These are phyloP conservation scores for Verticillium klebahnii DNA, from an alignment of 2,329 filamentous ascomycete species.

Conservation along the genomic window DNA sequence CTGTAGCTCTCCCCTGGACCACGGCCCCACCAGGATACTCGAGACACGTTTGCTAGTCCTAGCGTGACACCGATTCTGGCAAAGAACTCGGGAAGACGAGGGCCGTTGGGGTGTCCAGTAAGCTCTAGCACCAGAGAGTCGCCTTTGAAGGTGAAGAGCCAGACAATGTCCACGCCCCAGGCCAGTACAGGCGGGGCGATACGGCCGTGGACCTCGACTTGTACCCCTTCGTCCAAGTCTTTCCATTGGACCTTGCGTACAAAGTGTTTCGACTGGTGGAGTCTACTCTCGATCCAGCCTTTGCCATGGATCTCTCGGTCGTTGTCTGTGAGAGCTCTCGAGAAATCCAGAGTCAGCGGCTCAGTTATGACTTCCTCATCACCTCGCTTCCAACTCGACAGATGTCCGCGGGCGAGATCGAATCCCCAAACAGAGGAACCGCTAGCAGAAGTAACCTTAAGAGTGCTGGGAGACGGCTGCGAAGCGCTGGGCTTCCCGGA, in stretches of 20 bases:
- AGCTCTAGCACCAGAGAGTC: conserved; percentile 30
- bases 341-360: conserved; percentile 12
- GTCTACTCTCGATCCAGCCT: conserved; percentile 5
- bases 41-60: conserved; percentile 20
- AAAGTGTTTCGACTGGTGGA: conserved; percentile 6
- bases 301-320: conserved; percentile 5
- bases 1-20: conserved; percentile 47
- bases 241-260: conserved; percentile 10
- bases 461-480: background rate
- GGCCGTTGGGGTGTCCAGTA: conserved; percentile 29
- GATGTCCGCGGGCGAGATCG: conserved; percentile 12
- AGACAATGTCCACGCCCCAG: conserved; percentile 31
- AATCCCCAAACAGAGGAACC: conserved; percentile 9
- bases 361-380: conserved; percentile 9
- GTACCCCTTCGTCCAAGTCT: conserved; percentile 16
- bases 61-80: conserved; percentile 44
- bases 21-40: conserved; percentile 42
- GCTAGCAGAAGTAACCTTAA: background rate
- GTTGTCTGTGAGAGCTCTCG: conserved; percentile 13
- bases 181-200: conserved; percentile 41
- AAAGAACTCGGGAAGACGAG: conserved; percentile 32
- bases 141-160: conserved; percentile 34
- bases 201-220: conserved; percentile 28
- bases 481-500: conserved; percentile 2
- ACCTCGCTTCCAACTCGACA: conserved; percentile 8